Percentiles rank a stretch among this genome's conserved stretches.
phyloP scores from a whole-genome alignment of 2,329 filamentous ascomycete species.

The Blumeria hordei region DNA sequence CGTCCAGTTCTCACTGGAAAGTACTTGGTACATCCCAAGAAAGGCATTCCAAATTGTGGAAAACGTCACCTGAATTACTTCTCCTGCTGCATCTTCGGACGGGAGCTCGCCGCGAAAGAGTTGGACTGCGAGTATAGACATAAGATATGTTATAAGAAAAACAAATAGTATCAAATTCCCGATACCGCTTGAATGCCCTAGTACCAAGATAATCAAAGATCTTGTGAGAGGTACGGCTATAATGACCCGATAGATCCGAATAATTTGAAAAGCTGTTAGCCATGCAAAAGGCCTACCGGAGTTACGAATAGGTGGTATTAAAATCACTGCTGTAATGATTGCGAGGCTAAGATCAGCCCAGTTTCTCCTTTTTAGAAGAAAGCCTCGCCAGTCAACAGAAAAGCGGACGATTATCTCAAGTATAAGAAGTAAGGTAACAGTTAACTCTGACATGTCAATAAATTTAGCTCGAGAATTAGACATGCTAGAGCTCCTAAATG shows the following conservation, averaged over 20 bases:
- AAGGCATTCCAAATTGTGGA: slow-evolving; percentile 88
- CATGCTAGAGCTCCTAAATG: slow-evolving; percentile 57
- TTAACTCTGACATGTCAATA: slow-evolving; percentile 47
- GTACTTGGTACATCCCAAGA: slow-evolving; percentile 87
- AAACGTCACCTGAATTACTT: slow-evolving; percentile 50
- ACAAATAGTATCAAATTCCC: slow-evolving; percentile 90
- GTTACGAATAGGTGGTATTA: slow-evolving; percentile 56
- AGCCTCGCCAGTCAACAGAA: slow-evolving; percentile 53
- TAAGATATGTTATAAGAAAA: slow-evolving; percentile 81
- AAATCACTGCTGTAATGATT: slow-evolving; percentile 60
- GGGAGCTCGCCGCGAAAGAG: slow-evolving; percentile 77
- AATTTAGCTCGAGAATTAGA: slow-evolving; percentile 30
- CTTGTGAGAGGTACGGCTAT: slow-evolving; percentile 70
- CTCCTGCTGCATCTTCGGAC: slow-evolving; percentile 30
- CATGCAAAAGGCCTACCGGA: slow-evolving; percentile 57
- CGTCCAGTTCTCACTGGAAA: slow-evolving; percentile 96
- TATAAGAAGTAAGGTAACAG: slow-evolving; percentile 55
- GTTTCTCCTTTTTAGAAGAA: slow-evolving; percentile 51
- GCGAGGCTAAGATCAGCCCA: slow-evolving; percentile 60
- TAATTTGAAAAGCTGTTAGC: slow-evolving; percentile 79
- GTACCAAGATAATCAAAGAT: slow-evolving; percentile 64
- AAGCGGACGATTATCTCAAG: slow-evolving; percentile 67
- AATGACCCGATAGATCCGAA: slow-evolving; percentile 79
- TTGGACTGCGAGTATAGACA: slow-evolving; percentile 80
- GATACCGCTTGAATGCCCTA: slow-evolving; percentile 81